Conservation (phyloP, 176 grass and related monocot genomes). For the Lolium rigidum region DNA sequence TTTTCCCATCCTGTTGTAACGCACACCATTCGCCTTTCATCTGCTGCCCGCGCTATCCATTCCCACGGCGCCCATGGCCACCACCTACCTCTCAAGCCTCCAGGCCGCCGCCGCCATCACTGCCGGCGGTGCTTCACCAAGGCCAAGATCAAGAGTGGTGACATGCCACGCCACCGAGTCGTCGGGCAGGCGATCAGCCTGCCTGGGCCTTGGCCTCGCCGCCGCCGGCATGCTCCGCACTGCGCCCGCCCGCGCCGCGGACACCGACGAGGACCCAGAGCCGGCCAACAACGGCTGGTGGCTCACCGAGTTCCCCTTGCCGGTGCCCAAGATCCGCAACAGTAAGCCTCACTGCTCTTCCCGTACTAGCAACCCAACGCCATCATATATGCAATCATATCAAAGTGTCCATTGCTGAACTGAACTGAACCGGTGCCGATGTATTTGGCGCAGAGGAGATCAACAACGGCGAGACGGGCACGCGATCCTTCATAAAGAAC, state of each 20-base stretch:
- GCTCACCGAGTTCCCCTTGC: slow-evolving; percentile 75
- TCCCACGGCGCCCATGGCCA: slow-evolving; percentile 19
- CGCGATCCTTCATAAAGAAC: slow-evolving; percentile 64
- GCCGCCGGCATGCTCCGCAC: slow-evolving; percentile 44
- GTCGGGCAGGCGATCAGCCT: slow-evolving; percentile 2
- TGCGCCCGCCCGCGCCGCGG: slow-evolving; percentile 37
- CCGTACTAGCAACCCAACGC: too few species aligned
- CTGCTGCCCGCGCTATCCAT: slow-evolving; percentile 11
- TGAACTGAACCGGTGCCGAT: neutral
- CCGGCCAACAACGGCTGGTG: slow-evolving; percentile 80
- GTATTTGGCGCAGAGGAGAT: slow-evolving; percentile 60
- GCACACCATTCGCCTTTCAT: slow-evolving; percentile 6
- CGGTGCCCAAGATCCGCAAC: slow-evolving; percentile 57
- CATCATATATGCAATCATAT: too few species aligned
- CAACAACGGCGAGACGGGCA: slow-evolving; percentile 69
- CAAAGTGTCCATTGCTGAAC: neutral
- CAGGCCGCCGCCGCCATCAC: neutral
- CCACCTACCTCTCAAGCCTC: slow-evolving; percentile 15
- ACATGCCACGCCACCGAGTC: slow-evolving; percentile 11
- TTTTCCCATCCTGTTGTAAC: slow-evolving; percentile 12
- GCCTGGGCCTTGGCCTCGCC: slow-evolving; percentile 46
- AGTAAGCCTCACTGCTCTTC: slow-evolving; percentile 44
- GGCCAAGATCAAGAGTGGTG: slow-evolving; percentile 8
- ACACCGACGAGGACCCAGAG: slow-evolving; percentile 38
- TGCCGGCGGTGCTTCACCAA: neutral